A percentile compares a stretch with the other conserved stretches of the same genome.
These are phyloP conservation scores for Aethionema arabicum DNA, from an alignment of 345 rosid species.

Conservation along the genomic window DNA sequence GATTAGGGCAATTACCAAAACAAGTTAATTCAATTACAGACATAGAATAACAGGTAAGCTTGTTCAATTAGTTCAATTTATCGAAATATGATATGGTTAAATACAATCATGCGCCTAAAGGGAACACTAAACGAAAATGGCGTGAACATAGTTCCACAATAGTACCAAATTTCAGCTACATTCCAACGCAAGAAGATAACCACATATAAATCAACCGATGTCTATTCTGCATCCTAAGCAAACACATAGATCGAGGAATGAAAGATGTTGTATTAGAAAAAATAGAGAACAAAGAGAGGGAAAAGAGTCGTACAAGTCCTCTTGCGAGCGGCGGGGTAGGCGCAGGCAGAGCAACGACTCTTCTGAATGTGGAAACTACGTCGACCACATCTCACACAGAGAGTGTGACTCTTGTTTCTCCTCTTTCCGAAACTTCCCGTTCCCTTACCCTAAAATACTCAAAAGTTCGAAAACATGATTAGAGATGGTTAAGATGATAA, in stretches of 20 bases:
- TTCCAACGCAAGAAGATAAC: too few species aligned
- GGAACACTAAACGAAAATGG: background rate
- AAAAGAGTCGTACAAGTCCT: slow-evolving; percentile 60
- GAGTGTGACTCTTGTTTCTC: slow-evolving; percentile 98
- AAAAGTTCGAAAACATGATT: slow-evolving; percentile 9
- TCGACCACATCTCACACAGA: slow-evolving; percentile 97
- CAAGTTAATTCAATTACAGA: background rate
- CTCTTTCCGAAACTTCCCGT: slow-evolving; percentile 99
- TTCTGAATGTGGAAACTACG: slow-evolving; percentile 98
- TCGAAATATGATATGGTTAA: background rate
- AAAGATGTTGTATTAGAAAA: background rate
- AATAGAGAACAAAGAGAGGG: background rate
- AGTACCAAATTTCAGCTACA: too few species aligned
- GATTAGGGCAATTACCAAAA: background rate
- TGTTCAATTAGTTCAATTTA: background rate
- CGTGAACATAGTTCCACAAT: too few species aligned
- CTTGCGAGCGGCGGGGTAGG: slow-evolving; percentile 97
- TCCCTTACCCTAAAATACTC: slow-evolving; percentile 76
- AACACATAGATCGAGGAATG: background rate
- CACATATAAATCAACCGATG: too few species aligned
- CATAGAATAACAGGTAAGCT: background rate
- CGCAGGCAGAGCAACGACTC: slow-evolving; percentile 95
- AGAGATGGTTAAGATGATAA: background rate
- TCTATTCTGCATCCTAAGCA: background rate
- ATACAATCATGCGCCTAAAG: background rate